These are phyloP conservation scores for Fusarium nygamai DNA, from an alignment of 2,329 filamentous ascomycete genomes.

Conservation along the genomic window DNA sequence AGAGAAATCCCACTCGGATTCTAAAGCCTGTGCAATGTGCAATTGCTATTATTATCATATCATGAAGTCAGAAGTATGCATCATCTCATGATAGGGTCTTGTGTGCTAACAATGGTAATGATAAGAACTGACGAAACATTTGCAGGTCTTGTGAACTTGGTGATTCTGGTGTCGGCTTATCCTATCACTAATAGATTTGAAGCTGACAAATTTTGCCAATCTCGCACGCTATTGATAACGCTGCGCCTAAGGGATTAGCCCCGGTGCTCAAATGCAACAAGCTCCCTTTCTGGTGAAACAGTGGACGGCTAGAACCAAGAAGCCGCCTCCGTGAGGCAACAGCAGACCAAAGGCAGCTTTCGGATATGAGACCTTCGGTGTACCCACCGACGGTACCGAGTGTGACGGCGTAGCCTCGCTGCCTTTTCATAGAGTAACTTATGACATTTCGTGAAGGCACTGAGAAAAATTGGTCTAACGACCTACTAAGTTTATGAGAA, in stretches of 20 bases:
- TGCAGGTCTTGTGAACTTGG: background rate
- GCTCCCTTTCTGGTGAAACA: background rate
- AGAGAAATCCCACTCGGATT: background rate
- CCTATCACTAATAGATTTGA: background rate
- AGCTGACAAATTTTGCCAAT: background rate
- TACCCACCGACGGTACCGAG: too few species aligned
- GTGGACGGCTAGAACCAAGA: background rate
- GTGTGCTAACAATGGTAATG: background rate
- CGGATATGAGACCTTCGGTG: background rate
- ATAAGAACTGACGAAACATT: background rate
- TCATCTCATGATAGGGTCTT: background rate
- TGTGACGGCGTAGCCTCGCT: background rate
- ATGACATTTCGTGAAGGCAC: too few species aligned
- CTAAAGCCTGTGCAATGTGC: background rate
- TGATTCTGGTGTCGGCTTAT: background rate
- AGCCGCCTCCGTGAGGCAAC: accelerated
- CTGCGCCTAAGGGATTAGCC: too few species aligned
- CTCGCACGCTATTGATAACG: background rate
- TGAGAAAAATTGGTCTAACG: background rate
- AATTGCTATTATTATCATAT: background rate
- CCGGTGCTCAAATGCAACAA: background rate
- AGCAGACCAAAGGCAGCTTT: background rate
- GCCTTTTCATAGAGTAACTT: background rate
- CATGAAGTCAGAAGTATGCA: background rate
- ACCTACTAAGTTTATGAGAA: background rate